Base-by-base conservation (phyloP, 2,329 filamentous ascomycete species). In the Fusarium begoniae region DNA sequence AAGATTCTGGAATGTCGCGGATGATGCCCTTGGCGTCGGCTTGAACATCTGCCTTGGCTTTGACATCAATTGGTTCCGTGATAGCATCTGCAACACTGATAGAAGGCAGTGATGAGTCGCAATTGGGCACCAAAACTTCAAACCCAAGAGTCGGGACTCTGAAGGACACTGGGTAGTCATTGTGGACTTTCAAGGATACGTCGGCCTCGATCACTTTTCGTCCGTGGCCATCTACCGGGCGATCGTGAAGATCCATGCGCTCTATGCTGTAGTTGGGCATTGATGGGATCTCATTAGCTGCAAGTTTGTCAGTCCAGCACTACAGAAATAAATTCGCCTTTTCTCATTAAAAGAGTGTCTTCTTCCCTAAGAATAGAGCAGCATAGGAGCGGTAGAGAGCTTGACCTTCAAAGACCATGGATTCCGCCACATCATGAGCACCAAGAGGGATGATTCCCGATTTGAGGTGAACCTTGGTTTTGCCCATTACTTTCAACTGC, bases 231-330 rank as follows among this genome's bases (percentile, higher is more conserved):
- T 84, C 82, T 72, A 84, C 70, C 55, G 74, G 90, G 84, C 91
- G 87, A 81, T 99, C 95, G 76, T 91, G 88, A 77, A 98, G 91
- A 77, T 93, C 92, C 74, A 98, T 87, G 77, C 90, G 91, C 45
- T 92, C 91, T 78, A 99, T 93, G 78, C 95, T 92, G 84, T 97
- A 95, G 63, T 91, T 86, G 48, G 96, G 96, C 63, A 98, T 86
- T 55, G 88, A 83, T 64, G 96, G 96, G 75, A 98, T 88, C 77
- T 95, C 85, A 76, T 87, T 87, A 80, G 88, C 91, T 92, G 82
- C 80, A 82, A 79, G 66, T 70, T 50, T 55, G 77, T 83, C 78
- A 82, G 77, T 83, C 70, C 57, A 60, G 57, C 67, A 69, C 70
- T 76, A 59, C 28, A 64, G 54, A 66, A 69, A 63, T 66, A 62